phyloP scores from a whole-genome alignment of 257 asterid species.

The Coffea canephora region DNA sequence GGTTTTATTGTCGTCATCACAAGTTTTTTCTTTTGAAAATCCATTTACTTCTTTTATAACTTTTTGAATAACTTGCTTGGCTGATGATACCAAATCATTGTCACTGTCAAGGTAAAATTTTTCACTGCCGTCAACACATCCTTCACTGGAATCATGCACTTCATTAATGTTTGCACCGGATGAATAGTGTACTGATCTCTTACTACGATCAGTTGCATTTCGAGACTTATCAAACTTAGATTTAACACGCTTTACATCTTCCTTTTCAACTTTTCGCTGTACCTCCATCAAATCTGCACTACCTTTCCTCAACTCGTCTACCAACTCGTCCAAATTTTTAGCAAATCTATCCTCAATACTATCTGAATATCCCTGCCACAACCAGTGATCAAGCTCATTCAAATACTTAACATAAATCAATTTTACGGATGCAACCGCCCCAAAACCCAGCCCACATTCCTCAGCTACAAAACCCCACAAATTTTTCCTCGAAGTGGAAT shows the following conservation, averaged over 20 bases:
- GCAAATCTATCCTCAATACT: conserved; percentile 22
- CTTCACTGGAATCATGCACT: conserved; percentile 17
- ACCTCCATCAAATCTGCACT: conserved; percentile 14
- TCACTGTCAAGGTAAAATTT: conserved; percentile 13
- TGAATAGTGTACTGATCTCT: conserved; percentile 10
- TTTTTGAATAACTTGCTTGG: conserved; percentile 25
- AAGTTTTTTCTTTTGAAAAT: conserved; percentile 16
- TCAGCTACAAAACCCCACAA: conserved; percentile 61
- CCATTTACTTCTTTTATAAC: conserved; percentile 17
- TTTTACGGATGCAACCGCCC: conserved; percentile 35
- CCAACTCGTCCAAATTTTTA: neutral
- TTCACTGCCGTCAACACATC: conserved; percentile 16
- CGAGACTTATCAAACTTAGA: conserved; percentile 14
- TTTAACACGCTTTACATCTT: neutral
- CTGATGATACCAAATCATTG: conserved; percentile 21
- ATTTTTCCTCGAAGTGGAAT: conserved; percentile 29
- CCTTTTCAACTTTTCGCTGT: neutral
- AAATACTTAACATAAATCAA: conserved; percentile 56
- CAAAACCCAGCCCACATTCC: conserved; percentile 47
- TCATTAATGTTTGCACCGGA: conserved; percentile 1
- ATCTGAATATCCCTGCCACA: conserved; percentile 24
- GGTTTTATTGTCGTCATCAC: conserved; percentile 19
- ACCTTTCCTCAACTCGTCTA: conserved; percentile 30
- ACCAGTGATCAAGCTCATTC: conserved; percentile 59
- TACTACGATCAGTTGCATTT: conserved; percentile 14